Conservation (phyloP, 371 early-diverging fungal genomes). For the Mortierella sp. region DNA sequence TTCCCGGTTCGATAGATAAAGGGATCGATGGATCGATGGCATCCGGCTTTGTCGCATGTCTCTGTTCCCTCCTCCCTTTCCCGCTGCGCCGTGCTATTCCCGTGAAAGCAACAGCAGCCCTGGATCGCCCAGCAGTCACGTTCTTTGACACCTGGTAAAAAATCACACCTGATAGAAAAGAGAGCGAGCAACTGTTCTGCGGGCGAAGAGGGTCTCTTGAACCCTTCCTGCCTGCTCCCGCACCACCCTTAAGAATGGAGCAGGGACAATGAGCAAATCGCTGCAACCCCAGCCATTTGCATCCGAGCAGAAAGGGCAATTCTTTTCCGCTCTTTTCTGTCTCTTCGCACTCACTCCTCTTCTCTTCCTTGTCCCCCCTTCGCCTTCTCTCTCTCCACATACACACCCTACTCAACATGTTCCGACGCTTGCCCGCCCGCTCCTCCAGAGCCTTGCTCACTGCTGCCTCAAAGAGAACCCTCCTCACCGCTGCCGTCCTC, state of each 20-base stretch:
- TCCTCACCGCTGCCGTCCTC: conserved; percentile 26
- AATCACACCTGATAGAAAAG: conserved; percentile 50
- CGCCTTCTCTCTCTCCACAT: neutral
- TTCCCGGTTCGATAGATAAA: neutral
- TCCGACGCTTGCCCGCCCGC: conserved; percentile 34
- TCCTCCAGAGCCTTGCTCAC: conserved; percentile 17
- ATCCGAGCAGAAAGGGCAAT: neutral
- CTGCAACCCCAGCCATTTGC: neutral
- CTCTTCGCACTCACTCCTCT: neutral
- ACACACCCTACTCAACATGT: conserved; percentile 17
- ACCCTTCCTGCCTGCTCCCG: neutral
- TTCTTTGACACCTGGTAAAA: conserved; percentile 11
- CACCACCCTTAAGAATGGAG: conserved; percentile 3
- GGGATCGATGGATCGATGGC: conserved; percentile 8
- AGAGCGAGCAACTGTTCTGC: conserved; percentile 30
- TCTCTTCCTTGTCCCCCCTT: neutral
- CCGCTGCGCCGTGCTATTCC: neutral
- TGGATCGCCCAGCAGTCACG: conserved; percentile 4
- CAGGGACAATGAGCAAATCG: neutral
- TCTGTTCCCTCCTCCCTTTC: neutral
- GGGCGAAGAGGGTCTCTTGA: neutral
- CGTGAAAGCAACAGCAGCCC: neutral
- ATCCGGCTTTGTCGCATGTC: neutral
- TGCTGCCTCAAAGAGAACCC: conserved; percentile 32
- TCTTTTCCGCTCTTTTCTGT: neutral